Evolutionary conservation across 257 asterid genomes (phyloP).

Genomic region (Nicotiana tabacum): DNA sequence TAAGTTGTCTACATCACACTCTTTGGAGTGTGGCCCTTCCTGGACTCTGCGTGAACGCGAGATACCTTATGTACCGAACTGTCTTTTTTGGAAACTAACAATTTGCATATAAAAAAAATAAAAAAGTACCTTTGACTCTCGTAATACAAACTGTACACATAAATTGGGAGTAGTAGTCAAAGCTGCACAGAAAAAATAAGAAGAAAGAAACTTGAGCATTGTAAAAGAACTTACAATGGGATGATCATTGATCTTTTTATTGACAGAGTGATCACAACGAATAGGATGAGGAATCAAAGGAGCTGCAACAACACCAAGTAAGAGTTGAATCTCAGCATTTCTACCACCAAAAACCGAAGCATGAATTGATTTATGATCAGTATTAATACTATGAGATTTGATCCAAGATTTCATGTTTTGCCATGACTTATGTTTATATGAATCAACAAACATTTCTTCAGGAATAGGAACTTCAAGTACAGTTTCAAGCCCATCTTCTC

Average conservation of each 20-base stretch:
- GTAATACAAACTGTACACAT: no score
- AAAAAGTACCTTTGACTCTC: no score
- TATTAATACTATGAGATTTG: conserved; percentile 9
- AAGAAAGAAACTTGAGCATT: background rate
- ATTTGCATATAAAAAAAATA: no score
- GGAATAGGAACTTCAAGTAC: conserved; percentile 77
- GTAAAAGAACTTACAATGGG: conserved; percentile 43
- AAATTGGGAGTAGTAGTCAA: no score
- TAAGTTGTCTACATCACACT: no score
- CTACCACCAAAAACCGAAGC: conserved; percentile 39
- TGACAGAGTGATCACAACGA: background rate
- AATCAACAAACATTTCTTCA: conserved; percentile 41
- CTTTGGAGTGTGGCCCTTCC: no score
- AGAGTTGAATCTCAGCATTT: conserved; percentile 53
- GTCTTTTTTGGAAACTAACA: no score
- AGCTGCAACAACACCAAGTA: conserved; percentile 64
- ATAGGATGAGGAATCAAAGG: conserved; percentile 55
- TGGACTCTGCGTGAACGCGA: no score
- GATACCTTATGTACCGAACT: no score
- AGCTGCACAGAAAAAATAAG: no score
- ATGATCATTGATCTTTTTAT: conserved; percentile 31
- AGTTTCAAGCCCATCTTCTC: conserved; percentile 59
- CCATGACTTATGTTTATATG: conserved; percentile 19
- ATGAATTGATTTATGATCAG: background rate
- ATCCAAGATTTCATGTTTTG: conserved; percentile 40